phyloP scores from a whole-genome alignment of 2,329 filamentous ascomycete species.

The Apiospora malaysiana region DNA sequence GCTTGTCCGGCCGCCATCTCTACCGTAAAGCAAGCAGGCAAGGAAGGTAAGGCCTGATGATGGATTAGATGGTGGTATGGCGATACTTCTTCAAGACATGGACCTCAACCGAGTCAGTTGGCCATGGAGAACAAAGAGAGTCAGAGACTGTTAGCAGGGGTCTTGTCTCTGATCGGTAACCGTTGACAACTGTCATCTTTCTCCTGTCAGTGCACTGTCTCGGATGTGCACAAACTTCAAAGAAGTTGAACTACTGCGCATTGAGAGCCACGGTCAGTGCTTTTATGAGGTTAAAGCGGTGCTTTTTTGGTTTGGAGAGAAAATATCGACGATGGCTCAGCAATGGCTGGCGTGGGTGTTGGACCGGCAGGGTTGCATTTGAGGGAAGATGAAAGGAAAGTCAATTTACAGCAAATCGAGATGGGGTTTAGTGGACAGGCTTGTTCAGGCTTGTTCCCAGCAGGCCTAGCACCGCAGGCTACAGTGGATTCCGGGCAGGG shows the following conservation, averaged over 20 bases:
- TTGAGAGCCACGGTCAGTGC: not conserved
- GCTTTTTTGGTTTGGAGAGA: not conserved
- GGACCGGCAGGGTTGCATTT: conserved; percentile 6
- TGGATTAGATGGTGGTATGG: too few species aligned
- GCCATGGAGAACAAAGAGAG: not conserved
- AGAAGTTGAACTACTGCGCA: not conserved
- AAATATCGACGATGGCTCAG: not conserved
- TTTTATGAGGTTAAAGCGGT: conserved; percentile 17
- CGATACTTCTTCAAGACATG: not conserved
- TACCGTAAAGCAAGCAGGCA: too few species aligned
- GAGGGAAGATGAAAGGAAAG: conserved; percentile 13
- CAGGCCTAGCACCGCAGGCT: not conserved
- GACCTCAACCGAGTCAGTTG: not conserved
- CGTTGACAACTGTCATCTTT: conserved; percentile 5
- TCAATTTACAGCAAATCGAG: conserved; percentile 16
- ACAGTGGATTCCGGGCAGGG: not conserved
- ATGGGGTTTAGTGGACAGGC: conserved; percentile 15
- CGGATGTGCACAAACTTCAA: not conserved
- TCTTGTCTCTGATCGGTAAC: conserved; percentile 2
- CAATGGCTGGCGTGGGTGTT: not conserved
- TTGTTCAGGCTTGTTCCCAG: not conserved
- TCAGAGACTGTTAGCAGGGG: not conserved
- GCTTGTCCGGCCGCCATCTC: not conserved
- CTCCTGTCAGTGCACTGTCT: conserved; percentile 4
- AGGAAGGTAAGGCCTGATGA: too few species aligned